Percentiles rank a stretch among this genome's conserved stretches.
phyloP scores from a whole-genome alignment of 805 yeast genomes.

The Phaffomyces antillensis region DNA sequence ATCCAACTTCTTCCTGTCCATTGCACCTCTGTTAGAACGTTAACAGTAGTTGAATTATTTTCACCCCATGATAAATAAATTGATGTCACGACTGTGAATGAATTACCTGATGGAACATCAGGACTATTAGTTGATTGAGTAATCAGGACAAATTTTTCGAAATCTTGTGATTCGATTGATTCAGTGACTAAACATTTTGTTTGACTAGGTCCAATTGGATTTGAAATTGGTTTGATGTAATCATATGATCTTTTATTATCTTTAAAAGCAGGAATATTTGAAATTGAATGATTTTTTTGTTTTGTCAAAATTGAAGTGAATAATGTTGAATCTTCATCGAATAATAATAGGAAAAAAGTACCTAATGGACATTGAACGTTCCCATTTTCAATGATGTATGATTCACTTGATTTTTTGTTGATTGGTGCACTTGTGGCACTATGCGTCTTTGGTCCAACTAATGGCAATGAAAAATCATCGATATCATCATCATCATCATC shows the following conservation, averaged over 20 bases:
- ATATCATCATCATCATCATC: slow-evolving; percentile 13
- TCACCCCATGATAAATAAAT: slow-evolving; percentile 60
- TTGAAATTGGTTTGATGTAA: slow-evolving; percentile 70
- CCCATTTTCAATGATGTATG: slow-evolving; percentile 40
- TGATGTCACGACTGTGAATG: slow-evolving; percentile 56
- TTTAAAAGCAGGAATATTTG: slow-evolving; percentile 36
- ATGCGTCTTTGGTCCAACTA: slow-evolving; percentile 33
- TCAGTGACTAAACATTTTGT: slow-evolving; percentile 67
- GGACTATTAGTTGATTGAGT: slow-evolving; percentile 69
- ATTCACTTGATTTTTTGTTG: slow-evolving; percentile 43
- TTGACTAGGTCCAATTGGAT: slow-evolving; percentile 87
- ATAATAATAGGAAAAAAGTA: slow-evolving; percentile 46
- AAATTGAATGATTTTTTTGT: slow-evolving; percentile 57
- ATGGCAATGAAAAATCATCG: slow-evolving; percentile 17
- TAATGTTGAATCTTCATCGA: slow-evolving; percentile 53
- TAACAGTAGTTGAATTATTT: slow-evolving; percentile 44
- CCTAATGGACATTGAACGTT: slow-evolving; percentile 59
- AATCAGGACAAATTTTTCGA: slow-evolving; percentile 50
- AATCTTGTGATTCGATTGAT: slow-evolving; percentile 48
- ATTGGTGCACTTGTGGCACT: slow-evolving; percentile 33
- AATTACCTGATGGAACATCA: slow-evolving; percentile 84
- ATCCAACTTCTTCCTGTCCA: slow-evolving; percentile 78
- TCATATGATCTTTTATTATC: slow-evolving; percentile 42
- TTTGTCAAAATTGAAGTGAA: slow-evolving; percentile 39
- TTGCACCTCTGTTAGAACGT: slow-evolving; percentile 49